Evolutionary conservation across 2,329 filamentous ascomycete genomes (phyloP).

Genomic region (Monascus ruber): DNA sequence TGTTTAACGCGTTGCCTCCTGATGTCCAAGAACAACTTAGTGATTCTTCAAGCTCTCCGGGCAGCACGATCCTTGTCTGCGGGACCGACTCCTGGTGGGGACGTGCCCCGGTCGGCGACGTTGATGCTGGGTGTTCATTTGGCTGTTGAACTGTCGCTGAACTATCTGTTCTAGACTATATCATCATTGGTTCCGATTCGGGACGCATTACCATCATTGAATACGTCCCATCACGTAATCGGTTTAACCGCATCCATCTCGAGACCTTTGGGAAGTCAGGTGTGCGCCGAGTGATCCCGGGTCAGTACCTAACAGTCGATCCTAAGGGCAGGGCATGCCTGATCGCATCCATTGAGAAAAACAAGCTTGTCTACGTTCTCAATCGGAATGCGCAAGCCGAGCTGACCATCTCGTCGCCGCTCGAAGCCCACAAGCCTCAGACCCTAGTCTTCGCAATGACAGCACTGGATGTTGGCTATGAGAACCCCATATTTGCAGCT

Average conservation of each 20-base stretch:
- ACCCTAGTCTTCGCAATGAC: constrained; percentile 81
- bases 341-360: constrained; percentile 92
- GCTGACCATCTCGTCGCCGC: constrained; percentile 89
- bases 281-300: constrained; percentile 81
- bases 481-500: constrained; percentile 91
- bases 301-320: constrained; percentile 90
- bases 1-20: constrained; percentile 27
- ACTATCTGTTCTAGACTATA: constrained; percentile 58
- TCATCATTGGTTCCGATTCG: constrained; percentile 91
- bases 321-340: constrained; percentile 92
- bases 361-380: constrained; percentile 97
- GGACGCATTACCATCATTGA: constrained; percentile 90
- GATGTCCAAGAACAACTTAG: constrained; percentile 47
- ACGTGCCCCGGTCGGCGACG: constrained; percentile 24
- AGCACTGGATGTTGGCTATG: constrained; percentile 87
- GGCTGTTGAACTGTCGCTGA: constrained; percentile 30
- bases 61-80: constrained; percentile 36
- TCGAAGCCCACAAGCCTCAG: constrained; percentile 90
- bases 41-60: constrained; percentile 55
- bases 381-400: constrained; percentile 92
- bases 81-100: constrained; percentile 19
- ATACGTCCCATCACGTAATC: constrained; percentile 75
- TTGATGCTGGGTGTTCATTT: constrained; percentile 16
- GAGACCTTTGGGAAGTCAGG: constrained; percentile 99
- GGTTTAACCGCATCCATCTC: constrained; percentile 78